Evolutionary conservation across 495 filamentous ascomycete genomes (phyloP).

Genomic region (Penicillium paxilli): DNA sequence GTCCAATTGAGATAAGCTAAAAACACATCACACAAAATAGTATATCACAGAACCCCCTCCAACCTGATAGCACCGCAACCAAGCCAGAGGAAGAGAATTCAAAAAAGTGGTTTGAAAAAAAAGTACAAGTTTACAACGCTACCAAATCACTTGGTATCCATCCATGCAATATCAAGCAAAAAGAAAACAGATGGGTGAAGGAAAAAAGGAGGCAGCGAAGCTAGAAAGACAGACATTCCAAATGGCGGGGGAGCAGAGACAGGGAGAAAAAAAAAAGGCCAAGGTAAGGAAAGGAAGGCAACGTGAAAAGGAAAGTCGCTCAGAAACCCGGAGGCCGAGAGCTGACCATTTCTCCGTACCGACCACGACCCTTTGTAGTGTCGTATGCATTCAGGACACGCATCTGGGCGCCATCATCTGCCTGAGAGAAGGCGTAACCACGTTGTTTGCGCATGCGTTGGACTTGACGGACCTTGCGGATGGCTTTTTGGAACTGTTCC

Average conservation of each 20-base stretch:
- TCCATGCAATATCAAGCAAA: conserved; percentile 1
- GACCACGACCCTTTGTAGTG: conserved; percentile 85
- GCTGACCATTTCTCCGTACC: conserved; percentile 96
- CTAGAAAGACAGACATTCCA: no score
- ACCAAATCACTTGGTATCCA: conserved; percentile 1
- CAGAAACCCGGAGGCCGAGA: conserved; percentile 47
- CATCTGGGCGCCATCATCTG: conserved; percentile 81
- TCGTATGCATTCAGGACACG: conserved; percentile 95
- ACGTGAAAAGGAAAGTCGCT: no score
- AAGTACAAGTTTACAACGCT: conserved; percentile 1
- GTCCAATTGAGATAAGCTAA: conserved; percentile 2
- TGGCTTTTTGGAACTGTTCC: conserved; percentile 99
- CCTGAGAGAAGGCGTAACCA: conserved; percentile 97
- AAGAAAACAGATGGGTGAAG: background rate
- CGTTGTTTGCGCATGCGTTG: conserved; percentile 99
- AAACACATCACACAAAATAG: background rate
- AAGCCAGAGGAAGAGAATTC: background rate
- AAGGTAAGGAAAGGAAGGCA: conserved; percentile 10
- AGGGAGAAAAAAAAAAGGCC: background rate
- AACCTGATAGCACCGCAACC: conserved; percentile 1
- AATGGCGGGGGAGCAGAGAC: no score
- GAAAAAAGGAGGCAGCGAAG: background rate
- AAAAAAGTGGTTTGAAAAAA: background rate
- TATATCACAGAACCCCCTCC: conserved; percentile 1
- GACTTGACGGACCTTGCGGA: conserved; percentile 96